These are phyloP conservation scores for Mycena pura DNA, from an alignment of 768 basidiomycete species.

Conservation along the genomic window DNA sequence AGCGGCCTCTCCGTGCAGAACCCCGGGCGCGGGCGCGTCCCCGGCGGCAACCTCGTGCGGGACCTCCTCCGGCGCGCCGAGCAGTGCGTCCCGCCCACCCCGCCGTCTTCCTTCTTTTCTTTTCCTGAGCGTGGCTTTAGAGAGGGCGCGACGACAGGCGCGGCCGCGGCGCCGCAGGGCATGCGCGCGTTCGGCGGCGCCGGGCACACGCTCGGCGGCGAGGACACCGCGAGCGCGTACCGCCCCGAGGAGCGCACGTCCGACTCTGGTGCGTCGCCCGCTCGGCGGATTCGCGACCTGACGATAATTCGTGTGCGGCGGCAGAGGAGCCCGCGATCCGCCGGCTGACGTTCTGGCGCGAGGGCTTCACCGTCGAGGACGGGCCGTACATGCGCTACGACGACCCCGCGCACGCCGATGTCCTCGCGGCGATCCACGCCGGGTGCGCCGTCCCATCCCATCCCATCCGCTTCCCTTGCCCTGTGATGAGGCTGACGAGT, in stretches of 20 bases:
- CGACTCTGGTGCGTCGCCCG: constrained; percentile 31
- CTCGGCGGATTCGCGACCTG: too few relatives aligned
- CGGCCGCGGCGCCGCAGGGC: constrained; percentile 7
- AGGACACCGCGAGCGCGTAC: constrained; percentile 61
- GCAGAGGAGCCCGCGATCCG: constrained; percentile 45
- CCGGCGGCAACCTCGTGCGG: constrained; percentile 47
- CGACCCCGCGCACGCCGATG: constrained; percentile 59
- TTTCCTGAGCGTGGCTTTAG: neutral
- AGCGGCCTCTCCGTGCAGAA: constrained; percentile 77
- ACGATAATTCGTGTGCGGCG: too few relatives aligned
- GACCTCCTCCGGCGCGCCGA: constrained; percentile 67
- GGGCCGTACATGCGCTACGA: constrained; percentile 70
- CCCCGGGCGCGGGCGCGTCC: constrained; percentile 48
- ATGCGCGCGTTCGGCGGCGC: constrained; percentile 52
- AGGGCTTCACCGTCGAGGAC: constrained; percentile 78
- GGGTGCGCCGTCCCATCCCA: constrained; percentile 50
- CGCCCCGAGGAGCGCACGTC: constrained; percentile 54
- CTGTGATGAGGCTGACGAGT: neutral
- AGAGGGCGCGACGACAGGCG: constrained; percentile 12
- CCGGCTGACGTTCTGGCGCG: constrained; percentile 73
- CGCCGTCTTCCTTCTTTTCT: too few relatives aligned
- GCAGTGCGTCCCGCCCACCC: constrained; percentile 49
- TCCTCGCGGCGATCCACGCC: constrained; percentile 67
- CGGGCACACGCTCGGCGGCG: constrained; percentile 71
- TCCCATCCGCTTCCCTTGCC: neutral